Evolutionary conservation across 2,329 filamentous ascomycete genomes (phyloP), one percentile per base, ranked within the genome.

Genomic region (Monilinia vaccinii-corymbosi): DNA sequence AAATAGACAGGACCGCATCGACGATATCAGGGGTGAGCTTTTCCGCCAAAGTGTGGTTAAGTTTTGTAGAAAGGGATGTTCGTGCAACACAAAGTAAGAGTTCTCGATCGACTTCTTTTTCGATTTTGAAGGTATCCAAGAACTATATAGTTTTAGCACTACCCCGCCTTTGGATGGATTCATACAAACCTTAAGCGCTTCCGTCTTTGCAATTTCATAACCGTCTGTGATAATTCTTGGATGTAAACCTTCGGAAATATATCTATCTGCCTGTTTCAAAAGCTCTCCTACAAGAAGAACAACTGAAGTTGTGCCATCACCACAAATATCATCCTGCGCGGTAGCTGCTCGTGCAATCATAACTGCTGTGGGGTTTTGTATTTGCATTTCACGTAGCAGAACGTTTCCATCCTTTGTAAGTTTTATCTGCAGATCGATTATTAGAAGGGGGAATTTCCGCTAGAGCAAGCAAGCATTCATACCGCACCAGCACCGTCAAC

Each of bases 371-470:
- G 94, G 94, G 76, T 97, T 97, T 78, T 97, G 93, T 73, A 97
- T 97, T 85, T 97, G 92, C 84, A 87, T 87, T 74, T 88, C 85
- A 70, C 85, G 79, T 65, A 87, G 76, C 31, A 87, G 79, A 63
- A 97, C 93, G 71, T 96, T 97, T 73, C 94, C 94, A 77, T 99
- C 94, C 77, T 99, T 99, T 69, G 94, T 99, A 74, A 99, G 83
- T 79, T 99, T 99, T 79, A 99, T 99, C 85, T 94, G 68, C 45
- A 36, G 8, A 49, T 45, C 32, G 46, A 46, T 58, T 51, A 64
- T 63, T 68, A 69, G 62, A 64, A 36, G 14, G 34, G 65, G 61
- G 62, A 53, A 65, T 70, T 60, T 53, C 46, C 31, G 52, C 42
- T 60, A 47, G 47, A n/a, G 31, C 7, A 44, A 51, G 34, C 32